Percentiles rank a stretch among this genome's conserved stretches.
Evolutionary conservation across 2,329 filamentous ascomycete species (phyloP).

Genomic region (Fusarium agapanthi): DNA sequence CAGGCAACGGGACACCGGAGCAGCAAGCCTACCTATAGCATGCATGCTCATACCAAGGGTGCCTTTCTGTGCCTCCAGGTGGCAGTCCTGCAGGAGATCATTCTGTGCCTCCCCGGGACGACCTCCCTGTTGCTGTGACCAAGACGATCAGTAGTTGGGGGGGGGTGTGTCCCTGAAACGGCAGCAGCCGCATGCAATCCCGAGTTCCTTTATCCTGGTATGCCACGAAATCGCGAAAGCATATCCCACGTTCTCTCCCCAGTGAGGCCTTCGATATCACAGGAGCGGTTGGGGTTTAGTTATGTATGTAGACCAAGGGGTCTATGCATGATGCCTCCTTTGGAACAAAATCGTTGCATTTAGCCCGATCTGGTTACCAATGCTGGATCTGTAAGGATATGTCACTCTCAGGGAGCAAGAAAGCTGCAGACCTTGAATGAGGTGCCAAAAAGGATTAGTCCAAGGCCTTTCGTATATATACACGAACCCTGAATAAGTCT

Average conservation of each 20-base stretch:
- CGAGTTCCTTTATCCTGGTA: conserved; percentile 2
- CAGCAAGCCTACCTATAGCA: conserved; percentile 2
- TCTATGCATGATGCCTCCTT: conserved; percentile 5
- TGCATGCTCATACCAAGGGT: conserved; percentile 24
- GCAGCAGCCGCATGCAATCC: conserved; percentile 38
- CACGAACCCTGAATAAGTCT: background rate
- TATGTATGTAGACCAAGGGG: background rate
- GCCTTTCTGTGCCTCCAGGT: background rate
- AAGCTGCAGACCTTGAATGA: background rate
- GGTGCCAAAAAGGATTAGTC: background rate
- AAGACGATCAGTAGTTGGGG: conserved; percentile 32
- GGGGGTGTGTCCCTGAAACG: conserved; percentile 26
- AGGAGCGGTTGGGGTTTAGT: background rate
- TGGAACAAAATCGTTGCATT: conserved; percentile 2
- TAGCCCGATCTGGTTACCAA: background rate
- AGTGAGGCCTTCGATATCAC: background rate
- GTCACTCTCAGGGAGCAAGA: background rate
- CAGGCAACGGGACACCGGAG: conserved; percentile 16
- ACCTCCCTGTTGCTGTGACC: conserved; percentile 15
- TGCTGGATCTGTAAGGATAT: background rate
- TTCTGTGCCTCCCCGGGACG: conserved; percentile 27
- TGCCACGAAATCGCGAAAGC: background rate
- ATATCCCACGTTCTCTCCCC: conserved; percentile 1
- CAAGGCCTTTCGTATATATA: background rate
- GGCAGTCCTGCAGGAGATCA: conserved; percentile 35